Percentiles rank a stretch among this genome's conserved stretches.
Evolutionary conservation across 345 rosid genomes (phyloP).

Genomic region (Cardamine occulta): DNA sequence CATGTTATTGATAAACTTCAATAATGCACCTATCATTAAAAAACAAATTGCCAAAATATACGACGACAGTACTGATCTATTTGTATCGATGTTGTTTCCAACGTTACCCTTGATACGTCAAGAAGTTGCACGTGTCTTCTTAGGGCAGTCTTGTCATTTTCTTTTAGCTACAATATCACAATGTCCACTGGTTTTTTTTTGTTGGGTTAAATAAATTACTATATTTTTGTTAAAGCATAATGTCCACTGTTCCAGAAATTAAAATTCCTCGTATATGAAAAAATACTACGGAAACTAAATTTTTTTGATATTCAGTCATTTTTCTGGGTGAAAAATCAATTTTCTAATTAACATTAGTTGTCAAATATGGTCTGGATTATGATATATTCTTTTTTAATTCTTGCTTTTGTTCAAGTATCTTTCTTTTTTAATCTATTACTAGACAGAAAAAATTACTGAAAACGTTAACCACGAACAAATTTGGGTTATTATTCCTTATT

Average conservation of each 20-base stretch:
- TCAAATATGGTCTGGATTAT: background rate
- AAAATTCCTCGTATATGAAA: background rate
- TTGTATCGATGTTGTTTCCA: slow-evolving; percentile 24
- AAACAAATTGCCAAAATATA: background rate
- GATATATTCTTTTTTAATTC: background rate
- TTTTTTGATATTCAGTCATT: background rate
- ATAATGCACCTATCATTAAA: slow-evolving; percentile 2
- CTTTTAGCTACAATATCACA: background rate
- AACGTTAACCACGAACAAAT: background rate
- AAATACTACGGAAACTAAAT: background rate
- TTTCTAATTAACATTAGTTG: background rate
- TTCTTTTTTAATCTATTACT: background rate
- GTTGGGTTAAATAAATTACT: too few relatives aligned
- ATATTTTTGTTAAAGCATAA: too few relatives aligned
- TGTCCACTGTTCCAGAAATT: slow-evolving; percentile 3
- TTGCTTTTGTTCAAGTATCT: background rate
- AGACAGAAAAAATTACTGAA: background rate
- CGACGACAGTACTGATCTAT: slow-evolving; percentile 23
- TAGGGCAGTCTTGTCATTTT: slow-evolving; percentile 21
- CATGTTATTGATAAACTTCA: slow-evolving; percentile 6
- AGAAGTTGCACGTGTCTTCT: slow-evolving; percentile 21
- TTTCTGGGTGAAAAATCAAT: background rate
- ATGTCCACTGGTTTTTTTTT: background rate
- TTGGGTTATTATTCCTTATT: background rate
- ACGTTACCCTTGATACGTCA: slow-evolving; percentile 25